phyloP scores from a whole-genome alignment of 306 rosid genomes.

The Inga oerstediana region DNA sequence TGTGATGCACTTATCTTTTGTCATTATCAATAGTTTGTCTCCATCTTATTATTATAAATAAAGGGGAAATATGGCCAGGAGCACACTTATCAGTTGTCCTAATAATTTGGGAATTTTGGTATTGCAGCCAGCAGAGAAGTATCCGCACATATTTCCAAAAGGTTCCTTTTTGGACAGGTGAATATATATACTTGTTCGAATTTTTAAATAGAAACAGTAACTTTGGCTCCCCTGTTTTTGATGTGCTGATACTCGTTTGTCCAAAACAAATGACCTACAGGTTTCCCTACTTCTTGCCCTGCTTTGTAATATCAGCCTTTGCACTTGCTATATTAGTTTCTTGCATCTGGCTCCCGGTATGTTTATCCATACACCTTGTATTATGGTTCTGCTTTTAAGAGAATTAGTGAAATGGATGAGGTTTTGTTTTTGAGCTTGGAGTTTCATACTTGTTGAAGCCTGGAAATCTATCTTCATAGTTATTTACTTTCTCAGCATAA shows the following conservation, averaged over 20 bases:
- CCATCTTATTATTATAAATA: not conserved
- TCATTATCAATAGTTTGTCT: not conserved
- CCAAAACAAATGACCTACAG: constrained; percentile 24
- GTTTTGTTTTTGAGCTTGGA: not conserved
- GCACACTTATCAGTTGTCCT: not conserved
- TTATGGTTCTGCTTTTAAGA: not conserved
- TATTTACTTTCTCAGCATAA: too few species aligned
- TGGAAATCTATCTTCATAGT: too few species aligned
- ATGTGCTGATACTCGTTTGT: not conserved
- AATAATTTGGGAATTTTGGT: constrained; percentile 13
- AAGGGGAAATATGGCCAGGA: not conserved
- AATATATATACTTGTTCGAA: constrained; percentile 8
- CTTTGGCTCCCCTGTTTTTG: not conserved
- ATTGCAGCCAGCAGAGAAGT: constrained; percentile 81
- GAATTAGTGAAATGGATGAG: not conserved
- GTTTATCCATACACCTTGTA: not conserved
- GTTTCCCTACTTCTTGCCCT: constrained; percentile 52
- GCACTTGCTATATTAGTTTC: constrained; percentile 27
- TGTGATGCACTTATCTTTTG: not conserved
- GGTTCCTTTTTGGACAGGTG: constrained; percentile 78
- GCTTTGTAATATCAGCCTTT: constrained; percentile 44
- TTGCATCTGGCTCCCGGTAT: constrained; percentile 56
- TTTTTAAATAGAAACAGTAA: not conserved
- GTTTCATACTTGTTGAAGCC: too few species aligned
- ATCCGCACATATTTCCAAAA: constrained; percentile 63